Evolutionary conservation across 139 green algal genomes (phyloP), one percentile per base, ranked within the genome.

Genomic region (Picochlorum sp.): DNA sequence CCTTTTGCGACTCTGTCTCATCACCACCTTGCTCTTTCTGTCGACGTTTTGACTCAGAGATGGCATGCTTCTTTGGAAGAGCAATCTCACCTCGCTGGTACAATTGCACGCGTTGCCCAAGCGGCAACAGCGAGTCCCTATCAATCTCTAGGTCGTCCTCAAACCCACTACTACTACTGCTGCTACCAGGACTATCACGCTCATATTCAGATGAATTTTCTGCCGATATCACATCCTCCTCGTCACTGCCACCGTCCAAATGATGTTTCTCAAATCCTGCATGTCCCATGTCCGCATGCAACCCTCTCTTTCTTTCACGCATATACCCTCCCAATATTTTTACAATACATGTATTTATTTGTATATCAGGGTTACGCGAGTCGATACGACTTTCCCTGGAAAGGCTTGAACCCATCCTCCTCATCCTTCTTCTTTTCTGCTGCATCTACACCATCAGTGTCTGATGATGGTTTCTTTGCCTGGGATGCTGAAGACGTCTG

Each of bases 21-120:
- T 23, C 54, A 45, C 69, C 61, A 32, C 82, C 82, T n/a, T 77
- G 68, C 18, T 81, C 65, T 66, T 69, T 51, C 34, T 13, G 34
- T 41, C 34, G 34, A 41, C 8, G 9, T 11, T 41, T 41, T 41
- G 28, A 30, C 6, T 6, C 28, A 30, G 28, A 6, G 28, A 30
- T 30, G 4, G 28, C 28, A 30, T 30, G 34, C 8, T 11, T 41
- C 34, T 41, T 41, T 14, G 34, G 34, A 41, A 41, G 34, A 41
- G 34, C 34, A 41, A 41, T 41, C 7, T 41, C 34, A 0, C 34
- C 34, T 11, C 34, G 34, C 34, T 41, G 34, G 34, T 41, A 41
- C 34, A 41, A 41, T 4, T 41, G 34, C 34, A 41, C 34, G 34
- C 34, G 34, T 41, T 41, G 34, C 8, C 34, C 34, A 41, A 41